A percentile compares a stretch with the other conserved stretches of the same genome.
phyloP scores from a whole-genome alignment of 2,329 filamentous ascomycete species.

The Exophiala viscosa region DNA sequence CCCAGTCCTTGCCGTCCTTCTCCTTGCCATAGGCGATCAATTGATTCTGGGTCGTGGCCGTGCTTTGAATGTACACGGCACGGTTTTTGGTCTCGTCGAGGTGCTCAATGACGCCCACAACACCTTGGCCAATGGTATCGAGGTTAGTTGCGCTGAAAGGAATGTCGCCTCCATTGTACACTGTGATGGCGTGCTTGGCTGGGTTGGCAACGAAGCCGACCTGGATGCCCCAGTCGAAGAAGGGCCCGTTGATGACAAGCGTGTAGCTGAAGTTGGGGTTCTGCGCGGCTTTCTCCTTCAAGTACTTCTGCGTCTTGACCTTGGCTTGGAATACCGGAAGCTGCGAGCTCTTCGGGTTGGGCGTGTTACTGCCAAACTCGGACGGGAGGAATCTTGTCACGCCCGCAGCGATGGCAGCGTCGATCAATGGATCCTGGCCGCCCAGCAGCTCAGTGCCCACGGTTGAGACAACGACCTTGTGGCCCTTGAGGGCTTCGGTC shows the following conservation, averaged over 20 bases:
- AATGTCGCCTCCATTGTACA: conserved; percentile 52
- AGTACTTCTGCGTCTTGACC: conserved; percentile 30
- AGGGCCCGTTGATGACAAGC: conserved; percentile 32
- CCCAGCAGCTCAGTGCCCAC: conserved; percentile 8
- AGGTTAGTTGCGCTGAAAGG: conserved; percentile 51
- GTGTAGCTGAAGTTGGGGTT: conserved; percentile 34
- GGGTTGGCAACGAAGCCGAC: conserved; percentile 46
- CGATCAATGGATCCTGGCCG: conserved; percentile 28
- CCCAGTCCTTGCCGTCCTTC: conserved; percentile 26
- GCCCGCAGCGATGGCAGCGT: conserved; percentile 32
- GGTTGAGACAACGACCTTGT: conserved; percentile 32
- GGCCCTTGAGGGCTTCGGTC: conserved; percentile 28
- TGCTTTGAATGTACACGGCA: conserved; percentile 45
- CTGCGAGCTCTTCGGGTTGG: conserved; percentile 26
- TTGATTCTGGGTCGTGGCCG: conserved; percentile 45
- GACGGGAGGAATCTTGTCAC: conserved; percentile 36
- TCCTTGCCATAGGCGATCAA: conserved; percentile 37
- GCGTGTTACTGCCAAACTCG: conserved; percentile 35
- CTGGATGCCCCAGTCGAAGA: conserved; percentile 33
- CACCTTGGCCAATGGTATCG: conserved; percentile 44
- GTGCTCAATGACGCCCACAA: conserved; percentile 49
- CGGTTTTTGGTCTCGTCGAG: conserved; percentile 53
- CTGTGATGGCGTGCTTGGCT: conserved; percentile 38
- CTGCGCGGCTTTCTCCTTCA: conserved; percentile 25
- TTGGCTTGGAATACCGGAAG: conserved; percentile 36